Base-by-base conservation (phyloP, 805 yeast genomes). In the Ogataea saltuana region DNA sequence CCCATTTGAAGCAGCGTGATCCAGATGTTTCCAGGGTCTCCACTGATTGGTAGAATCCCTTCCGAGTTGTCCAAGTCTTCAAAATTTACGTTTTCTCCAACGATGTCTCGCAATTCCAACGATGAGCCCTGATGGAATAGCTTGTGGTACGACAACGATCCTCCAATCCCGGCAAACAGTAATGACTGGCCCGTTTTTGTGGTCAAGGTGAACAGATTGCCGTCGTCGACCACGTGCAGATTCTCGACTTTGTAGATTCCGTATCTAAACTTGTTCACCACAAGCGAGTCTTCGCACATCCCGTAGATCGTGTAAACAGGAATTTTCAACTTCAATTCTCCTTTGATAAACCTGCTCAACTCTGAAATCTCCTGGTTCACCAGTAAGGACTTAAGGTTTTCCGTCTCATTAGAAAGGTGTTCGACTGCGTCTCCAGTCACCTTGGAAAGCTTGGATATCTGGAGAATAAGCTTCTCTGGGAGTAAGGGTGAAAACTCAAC, bases 231-330 rank as follows among this genome's bases (percentile, higher is more conserved):
- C 4, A 86, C 57, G 50, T 67, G 63, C 44, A 85, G 63, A 58
- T 86, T 86, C 12, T 78, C 77, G 4, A 85, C 71, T 2, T 49
- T 41, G 49, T 78, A 74, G 10, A 68, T 64, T 4, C 84, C 84
- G 41, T 68, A 61, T 42, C 81, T 72, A 60, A 85, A 76, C 65
- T 76, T 78, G 50, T 81, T 77, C 32, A 85, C 63, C 17, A 86
- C 86, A 3, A 73, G 57, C 1, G 87, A 79, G 59, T 85, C 95
- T 59, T 85, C 95, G 43, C 81, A 71, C 60, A 84, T 81, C 0
- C 93, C 93, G 53, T 76, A 81, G n/a, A 83, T 78, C 3, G 90
- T 79, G 65, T 85, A 86, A 1, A 86, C 87, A 0, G 95, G 93
- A 3, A 74, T 76, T 29, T 63, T 63, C 52, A 75, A 69, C 46